Percentiles rank a stretch among this genome's conserved stretches.
Conservation (phyloP, 163 green algal genomes). For the Prototheca wickerhamii region DNA sequence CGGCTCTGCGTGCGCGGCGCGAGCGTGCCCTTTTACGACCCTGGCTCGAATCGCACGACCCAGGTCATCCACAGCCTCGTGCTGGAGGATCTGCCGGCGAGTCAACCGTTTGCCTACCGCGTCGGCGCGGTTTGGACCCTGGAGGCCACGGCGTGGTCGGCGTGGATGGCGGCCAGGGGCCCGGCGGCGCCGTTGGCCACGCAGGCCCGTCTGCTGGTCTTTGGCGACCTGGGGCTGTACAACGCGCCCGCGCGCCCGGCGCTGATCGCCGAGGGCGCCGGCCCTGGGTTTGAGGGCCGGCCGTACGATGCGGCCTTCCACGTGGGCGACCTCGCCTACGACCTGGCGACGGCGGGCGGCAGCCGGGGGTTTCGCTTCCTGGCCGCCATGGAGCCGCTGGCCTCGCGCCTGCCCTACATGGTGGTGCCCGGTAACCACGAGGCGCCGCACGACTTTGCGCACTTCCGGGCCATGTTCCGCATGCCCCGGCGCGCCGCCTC, state of each 20-base stretch:
- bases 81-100: background rate
- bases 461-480: constrained; percentile 16
- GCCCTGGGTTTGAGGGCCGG: background rate
- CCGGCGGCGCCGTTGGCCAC: background rate
- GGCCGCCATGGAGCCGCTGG: constrained; percentile 2
- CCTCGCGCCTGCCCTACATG: constrained; percentile 13
- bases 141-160: constrained; percentile 5
- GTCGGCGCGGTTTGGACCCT: background rate
- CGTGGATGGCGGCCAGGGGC: background rate
- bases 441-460: constrained; percentile 13
- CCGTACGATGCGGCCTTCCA: constrained; percentile 9
- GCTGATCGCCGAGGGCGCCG: background rate
- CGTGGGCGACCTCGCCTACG: constrained; percentile 24
- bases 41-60: background rate
- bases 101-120: constrained; percentile 1
- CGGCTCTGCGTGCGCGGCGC: background rate
- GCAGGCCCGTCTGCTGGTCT: constrained; percentile 7
- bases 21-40: constrained; percentile 10
- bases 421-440: constrained; percentile 25
- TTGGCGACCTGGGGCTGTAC: constrained; percentile 19
- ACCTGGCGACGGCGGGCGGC: constrained; percentile 7
- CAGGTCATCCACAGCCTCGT: constrained; percentile 4
- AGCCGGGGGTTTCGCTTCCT: constrained; percentile 8
- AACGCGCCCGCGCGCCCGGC: constrained; percentile 10
- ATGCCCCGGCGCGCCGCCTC: constrained; percentile 1